Evolutionary conservation across 2,329 filamentous ascomycete species (phyloP), one percentile per base, ranked within the genome.

Genomic region (Aspergillus chevalieri): DNA sequence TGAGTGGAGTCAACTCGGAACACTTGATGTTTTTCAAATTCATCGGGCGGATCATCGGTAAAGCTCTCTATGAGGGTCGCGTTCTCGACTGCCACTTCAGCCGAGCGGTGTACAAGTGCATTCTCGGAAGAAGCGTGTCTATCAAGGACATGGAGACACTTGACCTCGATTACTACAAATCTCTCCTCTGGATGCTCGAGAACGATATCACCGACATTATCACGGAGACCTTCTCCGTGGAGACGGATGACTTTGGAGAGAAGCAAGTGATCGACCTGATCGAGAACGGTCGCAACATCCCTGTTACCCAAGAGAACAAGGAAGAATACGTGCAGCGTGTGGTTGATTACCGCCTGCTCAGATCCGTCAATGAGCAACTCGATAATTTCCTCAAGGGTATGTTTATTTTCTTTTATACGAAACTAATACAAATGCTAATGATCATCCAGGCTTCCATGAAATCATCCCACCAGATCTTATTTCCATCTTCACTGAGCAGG

Each of bases 101-200:
- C 73, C 85, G 93, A 65, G 94, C 94, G 12, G 92, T 98, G 46
- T 98, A 98, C 79, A 97, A 97, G 76, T 87, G 89, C 58, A 96
- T 98, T 56, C 82, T 98, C 24, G 89, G 93, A 66, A 95, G 94
- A 68, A 83, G 89, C 3, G 92, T 97, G 38, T 96, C 91, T 7
- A 87, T 98, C 70, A 98, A 98, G 75, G 93, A 98, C 64, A 97
- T 98, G 90, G 93, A 98, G 71, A 96, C 91, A 19, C 87, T 98
- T 53, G 93, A 98, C 68, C 85, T 95, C 3, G 92, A 98, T 63
- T 98, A 98, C 75, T 96, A 97, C 82, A 98, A 97, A 71, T 97
- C 92, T 12, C 80, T 98, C 19, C 83, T 93, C 52, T 98, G 94
- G 94, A 97, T 98, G 84, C 78, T 97, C 50, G 89, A 95, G 66